These are phyloP conservation scores for Coemansia sp. DNA, from an alignment of 192 early-diverging fungal species.

Conservation along the genomic window DNA sequence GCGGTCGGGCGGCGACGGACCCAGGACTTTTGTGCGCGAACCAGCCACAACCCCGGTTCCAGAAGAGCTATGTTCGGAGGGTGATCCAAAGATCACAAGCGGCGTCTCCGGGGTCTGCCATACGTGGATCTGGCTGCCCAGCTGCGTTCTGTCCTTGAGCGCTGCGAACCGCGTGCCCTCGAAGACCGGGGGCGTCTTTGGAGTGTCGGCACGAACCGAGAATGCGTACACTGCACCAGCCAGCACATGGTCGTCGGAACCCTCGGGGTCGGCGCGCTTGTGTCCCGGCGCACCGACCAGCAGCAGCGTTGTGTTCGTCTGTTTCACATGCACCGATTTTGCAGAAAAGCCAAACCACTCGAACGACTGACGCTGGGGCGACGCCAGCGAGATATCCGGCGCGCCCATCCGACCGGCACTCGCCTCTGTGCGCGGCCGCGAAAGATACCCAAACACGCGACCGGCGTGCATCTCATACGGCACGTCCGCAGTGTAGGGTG, in stretches of 20 bases:
- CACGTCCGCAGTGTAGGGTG: conserved; percentile 55
- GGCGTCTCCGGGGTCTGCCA: conserved; percentile 19
- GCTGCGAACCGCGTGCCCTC: conserved; percentile 27
- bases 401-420: not conserved
- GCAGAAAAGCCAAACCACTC: conserved; percentile 59
- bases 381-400: conserved; percentile 47
- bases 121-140: conserved; percentile 49
- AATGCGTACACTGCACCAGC: conserved; percentile 60
- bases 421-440: conserved; percentile 8
- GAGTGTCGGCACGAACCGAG: conserved; percentile 1
- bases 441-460: conserved; percentile 47
- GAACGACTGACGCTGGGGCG: conserved; percentile 32
- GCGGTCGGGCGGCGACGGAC: conserved; percentile 21
- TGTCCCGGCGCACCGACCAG: conserved; percentile 62
- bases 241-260: conserved; percentile 17
- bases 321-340: conserved; percentile 15
- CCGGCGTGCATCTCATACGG: conserved; percentile 45
- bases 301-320: conserved; percentile 20
- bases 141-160: conserved; percentile 34
- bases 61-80: conserved; percentile 35
- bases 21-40: not conserved
- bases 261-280: conserved; percentile 2
- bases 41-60: not conserved
- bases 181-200: conserved; percentile 2
- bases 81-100: conserved; percentile 46